These are phyloP conservation scores for Fusarium kyushuense DNA, from an alignment of 2,329 filamentous ascomycete species.

Conservation along the genomic window DNA sequence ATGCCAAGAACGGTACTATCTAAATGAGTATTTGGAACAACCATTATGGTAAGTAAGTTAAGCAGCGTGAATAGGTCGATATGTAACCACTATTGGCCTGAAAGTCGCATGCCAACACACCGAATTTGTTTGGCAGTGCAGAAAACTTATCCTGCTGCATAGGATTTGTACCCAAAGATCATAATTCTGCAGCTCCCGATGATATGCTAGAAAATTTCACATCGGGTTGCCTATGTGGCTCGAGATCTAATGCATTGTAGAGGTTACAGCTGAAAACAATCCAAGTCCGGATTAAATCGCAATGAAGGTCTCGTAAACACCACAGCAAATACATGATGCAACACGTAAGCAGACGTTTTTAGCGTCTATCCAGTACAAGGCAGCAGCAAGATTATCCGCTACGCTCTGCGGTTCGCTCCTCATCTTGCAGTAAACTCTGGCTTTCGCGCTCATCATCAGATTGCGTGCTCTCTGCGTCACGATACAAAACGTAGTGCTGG, in stretches of 20 bases:
- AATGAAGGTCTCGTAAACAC: background rate
- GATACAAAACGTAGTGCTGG: slow-evolving; percentile 89
- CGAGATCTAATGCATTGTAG: slow-evolving; percentile 9
- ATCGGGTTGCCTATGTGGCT: slow-evolving; percentile 1
- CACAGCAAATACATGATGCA: background rate
- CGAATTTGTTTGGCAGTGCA: slow-evolving; percentile 3
- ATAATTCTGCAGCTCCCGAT: background rate
- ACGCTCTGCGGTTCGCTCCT: slow-evolving; percentile 47
- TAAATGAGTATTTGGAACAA: background rate
- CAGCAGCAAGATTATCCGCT: background rate
- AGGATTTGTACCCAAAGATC: background rate
- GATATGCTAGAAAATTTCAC: slow-evolving; percentile 2
- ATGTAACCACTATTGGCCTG: slow-evolving; percentile 5
- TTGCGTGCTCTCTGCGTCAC: slow-evolving; percentile 29
- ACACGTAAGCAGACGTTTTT: background rate
- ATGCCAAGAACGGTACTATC: background rate
- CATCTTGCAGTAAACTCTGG: slow-evolving; percentile 48
- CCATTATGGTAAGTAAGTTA: background rate
- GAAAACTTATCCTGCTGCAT: background rate
- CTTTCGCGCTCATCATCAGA: slow-evolving; percentile 30
- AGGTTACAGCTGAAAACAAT: slow-evolving; percentile 2
- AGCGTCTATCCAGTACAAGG: background rate
- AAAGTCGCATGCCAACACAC: background rate
- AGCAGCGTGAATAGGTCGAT: background rate
- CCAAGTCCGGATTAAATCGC: slow-evolving; percentile 19